Conservation (phyloP, 2,329 filamentous ascomycete genomes). For the Verticillium dahliae region DNA sequence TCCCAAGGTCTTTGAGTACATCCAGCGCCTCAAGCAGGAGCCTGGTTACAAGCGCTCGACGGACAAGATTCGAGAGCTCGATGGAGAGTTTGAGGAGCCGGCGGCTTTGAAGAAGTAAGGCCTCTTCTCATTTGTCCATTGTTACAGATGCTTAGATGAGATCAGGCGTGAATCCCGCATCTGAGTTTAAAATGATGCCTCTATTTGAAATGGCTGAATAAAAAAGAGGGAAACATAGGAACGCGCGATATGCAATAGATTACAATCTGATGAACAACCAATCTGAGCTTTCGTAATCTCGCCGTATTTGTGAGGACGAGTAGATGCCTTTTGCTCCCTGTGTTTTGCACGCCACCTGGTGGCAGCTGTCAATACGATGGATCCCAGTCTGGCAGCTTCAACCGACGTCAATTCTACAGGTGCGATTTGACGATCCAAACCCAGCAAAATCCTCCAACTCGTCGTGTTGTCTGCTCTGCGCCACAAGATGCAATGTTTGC, state of each 20-base stretch:
- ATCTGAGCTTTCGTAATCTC: background rate
- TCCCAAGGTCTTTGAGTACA: conserved; percentile 41
- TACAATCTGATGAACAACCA: too few species aligned
- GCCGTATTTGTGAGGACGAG: background rate
- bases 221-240: too few species aligned
- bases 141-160: background rate
- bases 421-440: background rate
- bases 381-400: background rate
- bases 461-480: background rate
- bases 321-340: accelerated
- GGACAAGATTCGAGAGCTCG: conserved; percentile 42
- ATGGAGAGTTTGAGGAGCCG: conserved; percentile 26
- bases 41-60: conserved; percentile 41
- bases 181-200: background rate
- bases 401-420: background rate
- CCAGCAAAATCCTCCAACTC: conserved; percentile 1
- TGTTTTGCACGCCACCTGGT: background rate
- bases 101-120: background rate
- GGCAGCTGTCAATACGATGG: background rate
- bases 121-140: background rate
- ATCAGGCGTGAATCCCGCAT: background rate
- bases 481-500: conserved; percentile 21
- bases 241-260: too few species aligned
- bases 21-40: conserved; percentile 35
- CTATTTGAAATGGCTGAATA: too few species aligned